A percentile compares a stretch with the other conserved stretches of the same genome.
phyloP scores from a whole-genome alignment of 108 stramenopile species.

The Skeletonema marinoi region DNA sequence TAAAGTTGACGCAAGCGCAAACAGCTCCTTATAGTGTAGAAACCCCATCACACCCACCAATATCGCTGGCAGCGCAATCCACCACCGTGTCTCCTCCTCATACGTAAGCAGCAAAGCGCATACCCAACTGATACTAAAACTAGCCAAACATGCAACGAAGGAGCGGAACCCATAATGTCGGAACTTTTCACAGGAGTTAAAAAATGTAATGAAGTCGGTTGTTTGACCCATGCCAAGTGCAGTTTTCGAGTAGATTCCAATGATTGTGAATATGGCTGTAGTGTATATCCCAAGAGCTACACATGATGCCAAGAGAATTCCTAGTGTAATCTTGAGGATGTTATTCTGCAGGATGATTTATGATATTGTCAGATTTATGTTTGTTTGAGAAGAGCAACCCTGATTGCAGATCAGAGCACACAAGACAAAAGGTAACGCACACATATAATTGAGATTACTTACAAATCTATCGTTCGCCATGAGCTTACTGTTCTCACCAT shows the following conservation, averaged over 20 bases:
- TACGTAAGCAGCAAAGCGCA: neutral
- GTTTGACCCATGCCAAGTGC: neutral
- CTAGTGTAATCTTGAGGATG: neutral
- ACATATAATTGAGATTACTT: neutral
- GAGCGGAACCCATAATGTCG: neutral
- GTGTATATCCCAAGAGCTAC: neutral
- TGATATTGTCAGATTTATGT: too few relatives aligned
- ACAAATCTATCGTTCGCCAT: neutral
- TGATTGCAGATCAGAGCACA: too few relatives aligned
- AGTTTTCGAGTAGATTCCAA: neutral
- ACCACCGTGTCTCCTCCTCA: neutral
- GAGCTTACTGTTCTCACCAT: neutral
- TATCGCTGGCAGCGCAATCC: neutral
- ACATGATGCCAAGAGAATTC: neutral
- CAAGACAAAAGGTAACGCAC: too few relatives aligned
- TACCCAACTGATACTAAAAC: neutral
- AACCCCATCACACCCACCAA: neutral
- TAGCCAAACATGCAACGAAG: neutral
- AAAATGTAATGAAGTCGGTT: neutral
- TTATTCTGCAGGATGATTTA: neutral
- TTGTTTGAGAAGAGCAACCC: too few relatives aligned
- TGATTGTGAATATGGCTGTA: neutral
- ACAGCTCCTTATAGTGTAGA: neutral
- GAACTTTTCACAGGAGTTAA: neutral
- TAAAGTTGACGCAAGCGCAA: neutral